phyloP scores from a whole-genome alignment of 179 eudicot genomes.

The Vitellaria paradoxa region DNA sequence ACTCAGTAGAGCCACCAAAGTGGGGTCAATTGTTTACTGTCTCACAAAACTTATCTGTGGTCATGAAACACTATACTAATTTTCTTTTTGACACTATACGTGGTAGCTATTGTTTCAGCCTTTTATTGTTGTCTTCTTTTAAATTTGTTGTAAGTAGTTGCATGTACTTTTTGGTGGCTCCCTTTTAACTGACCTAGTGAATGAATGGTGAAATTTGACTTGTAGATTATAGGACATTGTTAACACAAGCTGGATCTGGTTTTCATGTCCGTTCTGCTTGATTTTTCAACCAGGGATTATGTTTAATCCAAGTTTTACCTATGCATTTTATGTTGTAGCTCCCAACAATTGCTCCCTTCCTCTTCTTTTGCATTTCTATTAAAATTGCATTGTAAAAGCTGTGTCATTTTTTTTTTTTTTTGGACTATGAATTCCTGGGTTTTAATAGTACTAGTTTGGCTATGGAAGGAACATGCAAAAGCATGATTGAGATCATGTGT shows the following conservation, averaged over 20 bases:
- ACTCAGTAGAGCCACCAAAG: not conserved
- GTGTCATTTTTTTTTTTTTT: not conserved
- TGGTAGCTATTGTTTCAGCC: not conserved
- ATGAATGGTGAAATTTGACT: not conserved
- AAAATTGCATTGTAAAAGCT: not conserved
- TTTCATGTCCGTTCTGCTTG: too few species aligned
- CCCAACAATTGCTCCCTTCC: not conserved
- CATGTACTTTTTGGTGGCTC: too few species aligned
- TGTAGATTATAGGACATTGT: not conserved
- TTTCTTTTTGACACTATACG: not conserved
- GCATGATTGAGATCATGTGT: not conserved
- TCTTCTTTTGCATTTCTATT: not conserved
- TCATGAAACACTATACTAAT: not conserved
- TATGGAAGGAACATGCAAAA: not conserved
- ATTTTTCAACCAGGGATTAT: not conserved
- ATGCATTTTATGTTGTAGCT: not conserved
- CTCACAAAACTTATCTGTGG: not conserved
- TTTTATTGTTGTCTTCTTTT: not conserved
- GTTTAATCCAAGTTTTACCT: not conserved
- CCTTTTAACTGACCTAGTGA: not conserved
- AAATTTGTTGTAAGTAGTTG: too few species aligned
- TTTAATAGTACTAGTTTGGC: not conserved
- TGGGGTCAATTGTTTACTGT: not conserved
- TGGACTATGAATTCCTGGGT: not conserved
- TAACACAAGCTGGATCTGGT: not conserved